Evolutionary conservation across 768 basidiomycete genomes (phyloP), one percentile per base, ranked within the genome.

Genomic region (Tulasnella sp.): DNA sequence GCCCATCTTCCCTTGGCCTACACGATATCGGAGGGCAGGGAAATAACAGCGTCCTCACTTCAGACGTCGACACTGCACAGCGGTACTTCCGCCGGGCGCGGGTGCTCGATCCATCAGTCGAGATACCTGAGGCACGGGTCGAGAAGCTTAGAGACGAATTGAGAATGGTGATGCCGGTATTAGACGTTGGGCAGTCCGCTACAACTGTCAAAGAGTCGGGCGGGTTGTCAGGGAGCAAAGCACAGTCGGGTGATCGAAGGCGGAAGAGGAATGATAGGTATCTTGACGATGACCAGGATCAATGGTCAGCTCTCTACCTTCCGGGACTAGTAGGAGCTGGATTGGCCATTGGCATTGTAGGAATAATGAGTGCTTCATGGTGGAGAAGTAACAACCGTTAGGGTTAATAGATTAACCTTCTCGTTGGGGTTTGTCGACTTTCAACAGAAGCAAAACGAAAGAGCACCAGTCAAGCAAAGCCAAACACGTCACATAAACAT

Each of bases 351-450:
- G 57, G 57, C n/a, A 49, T 59, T 1, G 49, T 59, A 4, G 57
- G 48, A 24, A 51, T 50, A 12, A 59, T 59, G 48, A 59, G 57
- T 24, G 57, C 49, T 12, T n/a, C 45, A n/a, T 59, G 57, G 57
- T 59, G 57, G 57, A 59, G 57, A 31, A 59, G 42, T 45, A 49
- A 59, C 41, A 59, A 50, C 22, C 54, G 54, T n/a, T 56, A 56
- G 54, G 34, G 7, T 15, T 38, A 38, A 38, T 38, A 38, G 34
- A 38, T 38, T n/a, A n/a, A 38, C 34, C 15, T 15, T 38, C 34
- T 38, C 15, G 34, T 15, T 38, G n/a, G n/a, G n/a, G n/a, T n/a
- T n/a, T n/a, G n/a, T n/a, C n/a, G n/a, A n/a, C 34, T 7, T 38
- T 38, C 34, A 38, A 15, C 34, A 15, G 5, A 7, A 5, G 34